Base-by-base conservation (phyloP, 2,329 filamentous ascomycete genomes). In the Graphium sp. region DNA sequence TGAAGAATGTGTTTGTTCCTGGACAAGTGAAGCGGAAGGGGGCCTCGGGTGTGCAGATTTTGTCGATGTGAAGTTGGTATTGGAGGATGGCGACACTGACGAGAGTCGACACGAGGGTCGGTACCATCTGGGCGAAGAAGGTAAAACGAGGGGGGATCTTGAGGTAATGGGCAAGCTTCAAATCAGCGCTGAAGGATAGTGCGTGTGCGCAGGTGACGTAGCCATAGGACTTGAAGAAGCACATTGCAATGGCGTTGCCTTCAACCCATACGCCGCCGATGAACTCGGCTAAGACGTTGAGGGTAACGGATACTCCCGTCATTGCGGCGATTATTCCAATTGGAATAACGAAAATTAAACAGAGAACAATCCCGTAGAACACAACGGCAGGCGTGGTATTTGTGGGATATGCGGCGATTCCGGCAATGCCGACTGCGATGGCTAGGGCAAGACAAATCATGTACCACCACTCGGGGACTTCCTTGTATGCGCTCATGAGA, bases 391-490 rank as follows among this genome's bases (percentile, higher is more conserved):
- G 38, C 18, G 47, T 39, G 18, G 58, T 60, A 31, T 58, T 44
- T 0, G 56, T 61, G 2, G 55, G 49, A 44, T 49, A 60, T n/a
- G 39, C 36, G 4, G 44, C 43, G 15, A 57, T 42, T 7, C 42
- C 47, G 2, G 42, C 39, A 22, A 53, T 44, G 24, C 52, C 53
- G n/a, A 52, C 29, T 9, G 41, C 38, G 16, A 53, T 35, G 5
- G 52, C 44, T 6, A 44, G 28, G 16, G 43, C 31, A 11, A 51
- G 42, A 5, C 41, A 37, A 6, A 46, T 32, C 10, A 52, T 28
- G 34, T 60, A 63, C 55, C 56, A 61, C 56, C 55, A 60, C 26
- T 61, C 55, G 0, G 58, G 56, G 1, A 57, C 53, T 37, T 62
- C 58, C 4, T 45, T 47, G 35, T 66, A 65, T 1, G 38, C 38